Evolutionary conservation across 108 stramenopile species (phyloP), one percentile per base, ranked within the genome.

Genomic region (Stephanodiscus minutulus): DNA sequence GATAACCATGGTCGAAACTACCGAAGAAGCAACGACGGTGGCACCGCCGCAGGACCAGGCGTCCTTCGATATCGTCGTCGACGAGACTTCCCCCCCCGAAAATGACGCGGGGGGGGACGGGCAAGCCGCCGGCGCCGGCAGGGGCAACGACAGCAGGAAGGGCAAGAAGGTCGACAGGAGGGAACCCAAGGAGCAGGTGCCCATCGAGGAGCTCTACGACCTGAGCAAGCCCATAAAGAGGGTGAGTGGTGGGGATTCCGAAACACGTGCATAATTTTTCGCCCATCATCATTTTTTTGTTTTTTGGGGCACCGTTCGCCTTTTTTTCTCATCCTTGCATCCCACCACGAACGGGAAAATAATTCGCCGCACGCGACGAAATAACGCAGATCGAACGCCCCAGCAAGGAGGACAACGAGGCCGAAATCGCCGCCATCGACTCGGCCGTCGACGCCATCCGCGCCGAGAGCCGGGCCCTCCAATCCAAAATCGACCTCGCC

Each of bases 211-310:
- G 83, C 77, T 94, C 5, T 94, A 83, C 58, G 93, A 94, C 79
- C 79, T 94, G 74, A 85, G 79, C 81, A 71, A 94, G 76, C 93
- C 93, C 10, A 91, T 94, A 75, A 89, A 89, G 33, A 67, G 73
- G 72, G 92, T 91, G 86, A 70, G 92, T 83, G 21, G 13, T 24
- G 11, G 47, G 41, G 8, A 41, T 13, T 49, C 18, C 22, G 18
- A 44, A 17, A 56, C 17, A 17, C 1, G 29, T 17, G 28, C 28
- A 27, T 50, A 7, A 15, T 64, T 33, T 52, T 21, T 21, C 27
- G 27, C 55, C 5, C 29, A 17, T 56, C 13, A 20, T 55, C 4
- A 25, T 1, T 52, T 13, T 52, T 24, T 52, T 52, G 18, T 52
- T 7, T 52, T 24, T 52, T n/a, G 7, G 39, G 39, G 35, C 35